These are phyloP conservation scores for Verticillium klebahnii DNA, from an alignment of 2,329 filamentous ascomycete genomes.

Conservation along the genomic window DNA sequence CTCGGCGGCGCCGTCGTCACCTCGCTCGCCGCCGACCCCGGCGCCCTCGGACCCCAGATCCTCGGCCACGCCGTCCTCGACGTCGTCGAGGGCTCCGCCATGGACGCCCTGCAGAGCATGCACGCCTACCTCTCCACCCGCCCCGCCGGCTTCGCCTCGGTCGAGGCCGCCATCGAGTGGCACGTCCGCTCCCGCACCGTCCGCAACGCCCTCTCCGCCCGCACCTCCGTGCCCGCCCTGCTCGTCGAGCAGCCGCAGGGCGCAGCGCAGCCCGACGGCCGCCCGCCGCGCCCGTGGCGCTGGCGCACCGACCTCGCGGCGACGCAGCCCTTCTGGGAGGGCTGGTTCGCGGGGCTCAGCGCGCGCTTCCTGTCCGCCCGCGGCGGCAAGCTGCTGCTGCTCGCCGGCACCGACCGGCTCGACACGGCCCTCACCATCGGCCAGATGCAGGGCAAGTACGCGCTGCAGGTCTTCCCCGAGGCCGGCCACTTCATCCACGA, in stretches of 20 bases:
- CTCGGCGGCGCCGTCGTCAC: conserved; percentile 90
- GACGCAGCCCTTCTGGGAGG: conserved; percentile 90
- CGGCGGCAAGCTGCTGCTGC: conserved; percentile 78
- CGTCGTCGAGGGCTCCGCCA: conserved; percentile 92
- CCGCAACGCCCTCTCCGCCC: conserved; percentile 75
- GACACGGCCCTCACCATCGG: conserved; percentile 93
- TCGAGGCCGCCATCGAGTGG: conserved; percentile 86
- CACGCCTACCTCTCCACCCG: conserved; percentile 82
- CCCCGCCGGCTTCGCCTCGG: conserved; percentile 70
- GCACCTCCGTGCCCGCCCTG: conserved; percentile 80
- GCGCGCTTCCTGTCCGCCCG: conserved; percentile 78
- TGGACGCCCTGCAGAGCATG: conserved; percentile 94
- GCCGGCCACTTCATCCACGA: conserved; percentile 97
- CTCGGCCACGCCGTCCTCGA: conserved; percentile 89
- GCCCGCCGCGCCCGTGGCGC: conserved; percentile 52
- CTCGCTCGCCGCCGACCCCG: conserved; percentile 66
- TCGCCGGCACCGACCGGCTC: conserved; percentile 84
- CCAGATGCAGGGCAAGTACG: conserved; percentile 99
- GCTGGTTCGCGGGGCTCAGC: conserved; percentile 86
- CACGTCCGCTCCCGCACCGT: conserved; percentile 86
- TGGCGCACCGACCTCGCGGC: conserved; percentile 83
- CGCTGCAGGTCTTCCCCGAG: conserved; percentile 88
- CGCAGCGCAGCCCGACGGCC: conserved; percentile 20
- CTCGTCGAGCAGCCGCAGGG: conserved; percentile 42
- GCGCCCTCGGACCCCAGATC: conserved; percentile 39